These are phyloP conservation scores for Corrigiola litoralis DNA, from an alignment of 179 eudicot species.

Conservation along the genomic window DNA sequence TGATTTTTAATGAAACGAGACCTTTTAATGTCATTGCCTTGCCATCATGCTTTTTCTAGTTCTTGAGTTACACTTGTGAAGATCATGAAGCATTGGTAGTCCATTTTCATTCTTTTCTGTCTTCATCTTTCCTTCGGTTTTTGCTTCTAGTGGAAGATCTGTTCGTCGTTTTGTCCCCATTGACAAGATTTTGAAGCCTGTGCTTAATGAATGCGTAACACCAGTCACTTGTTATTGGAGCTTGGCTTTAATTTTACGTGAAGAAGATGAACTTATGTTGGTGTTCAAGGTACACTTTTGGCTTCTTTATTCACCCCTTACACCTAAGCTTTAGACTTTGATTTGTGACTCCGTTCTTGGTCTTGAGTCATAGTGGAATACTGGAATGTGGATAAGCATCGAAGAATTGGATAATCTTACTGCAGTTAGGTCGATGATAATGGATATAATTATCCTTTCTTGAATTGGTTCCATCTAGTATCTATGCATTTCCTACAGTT, in stretches of 20 bases:
- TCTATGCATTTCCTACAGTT: background rate
- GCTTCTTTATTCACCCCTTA: background rate
- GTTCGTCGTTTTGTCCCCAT: constrained; percentile 62
- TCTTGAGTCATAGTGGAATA: too few relatives aligned
- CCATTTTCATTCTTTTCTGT: background rate
- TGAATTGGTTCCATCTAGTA: background rate
- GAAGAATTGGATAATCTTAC: background rate
- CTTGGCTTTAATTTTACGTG: constrained; percentile 69
- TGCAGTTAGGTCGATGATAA: background rate
- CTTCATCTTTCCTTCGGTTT: background rate
- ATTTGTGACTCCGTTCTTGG: background rate
- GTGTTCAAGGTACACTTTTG: constrained; percentile 62
- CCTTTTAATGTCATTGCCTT: background rate
- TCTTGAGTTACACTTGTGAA: background rate
- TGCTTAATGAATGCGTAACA: constrained; percentile 83
- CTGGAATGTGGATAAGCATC: too few relatives aligned
- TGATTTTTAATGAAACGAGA: too few relatives aligned
- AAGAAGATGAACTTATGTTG: constrained; percentile 56
- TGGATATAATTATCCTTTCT: too few relatives aligned
- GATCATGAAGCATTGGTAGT: too few relatives aligned
- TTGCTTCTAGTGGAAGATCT: constrained; percentile 56
- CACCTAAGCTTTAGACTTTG: background rate
- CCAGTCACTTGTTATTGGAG: constrained; percentile 96
- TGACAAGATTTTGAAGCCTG: constrained; percentile 79
- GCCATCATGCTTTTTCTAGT: background rate